phyloP scores from a whole-genome alignment of 495 filamentous ascomycete genomes.

The Saxispiralis lemnorum region DNA sequence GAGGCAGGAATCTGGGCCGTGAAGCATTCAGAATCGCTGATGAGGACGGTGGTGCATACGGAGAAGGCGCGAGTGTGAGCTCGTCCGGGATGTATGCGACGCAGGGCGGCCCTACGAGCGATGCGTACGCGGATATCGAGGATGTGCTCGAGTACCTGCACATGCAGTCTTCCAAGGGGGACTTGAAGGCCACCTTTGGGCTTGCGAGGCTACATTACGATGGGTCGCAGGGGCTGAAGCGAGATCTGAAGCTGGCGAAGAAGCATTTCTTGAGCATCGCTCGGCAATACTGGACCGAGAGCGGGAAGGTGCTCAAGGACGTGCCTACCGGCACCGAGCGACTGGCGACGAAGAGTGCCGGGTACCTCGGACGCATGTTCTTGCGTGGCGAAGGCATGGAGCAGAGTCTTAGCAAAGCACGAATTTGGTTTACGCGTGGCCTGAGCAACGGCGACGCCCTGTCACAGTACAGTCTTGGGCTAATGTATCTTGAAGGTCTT shows the following conservation, averaged over 20 bases:
- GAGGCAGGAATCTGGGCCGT: slow-evolving; percentile 56
- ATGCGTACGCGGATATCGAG: slow-evolving; percentile 66
- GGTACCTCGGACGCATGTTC: slow-evolving; percentile 84
- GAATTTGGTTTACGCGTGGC: slow-evolving; percentile 76
- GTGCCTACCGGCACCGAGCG: slow-evolving; percentile 49
- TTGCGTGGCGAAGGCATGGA: slow-evolving; percentile 77
- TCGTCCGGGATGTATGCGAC: slow-evolving; percentile 78
- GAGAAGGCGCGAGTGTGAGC: slow-evolving; percentile 78
- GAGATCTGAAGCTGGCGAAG: slow-evolving; percentile 56
- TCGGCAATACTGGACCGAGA: slow-evolving; percentile 72
- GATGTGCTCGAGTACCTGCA: slow-evolving; percentile 92
- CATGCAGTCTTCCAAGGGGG: slow-evolving; percentile 81
- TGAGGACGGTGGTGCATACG: slow-evolving; percentile 82
- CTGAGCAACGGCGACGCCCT: slow-evolving; percentile 61
- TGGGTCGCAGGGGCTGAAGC: slow-evolving; percentile 55
- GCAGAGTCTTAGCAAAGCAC: slow-evolving; percentile 58
- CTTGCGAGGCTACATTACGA: slow-evolving; percentile 83
- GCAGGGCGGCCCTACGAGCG: slow-evolving; percentile 48
- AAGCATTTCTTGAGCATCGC: slow-evolving; percentile 70
- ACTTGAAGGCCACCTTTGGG: slow-evolving; percentile 79
- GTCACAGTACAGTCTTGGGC: slow-evolving; percentile 68
- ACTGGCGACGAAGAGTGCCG: slow-evolving; percentile 72
- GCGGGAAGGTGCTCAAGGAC: slow-evolving; percentile 39
- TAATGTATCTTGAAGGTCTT: slow-evolving; percentile 76
- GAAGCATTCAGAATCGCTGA: slow-evolving; percentile 72